Evolutionary conservation across 352 stramenopile genomes (phyloP), one percentile per base, ranked within the genome.

Genomic region (Peronospora farinosa): DNA sequence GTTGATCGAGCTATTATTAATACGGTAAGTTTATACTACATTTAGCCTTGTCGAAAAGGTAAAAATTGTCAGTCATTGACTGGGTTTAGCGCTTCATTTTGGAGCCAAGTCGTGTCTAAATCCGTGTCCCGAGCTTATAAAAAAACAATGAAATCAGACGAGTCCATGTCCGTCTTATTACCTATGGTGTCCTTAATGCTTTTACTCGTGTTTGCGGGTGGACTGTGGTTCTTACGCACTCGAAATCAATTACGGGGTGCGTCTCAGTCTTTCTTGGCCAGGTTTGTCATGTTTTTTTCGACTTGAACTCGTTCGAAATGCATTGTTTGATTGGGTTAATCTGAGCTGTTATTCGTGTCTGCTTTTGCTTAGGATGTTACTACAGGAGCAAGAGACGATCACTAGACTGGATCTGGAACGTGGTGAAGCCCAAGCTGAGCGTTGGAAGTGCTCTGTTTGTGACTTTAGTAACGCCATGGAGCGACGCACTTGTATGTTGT

Each of bases 381-480:
- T 78, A 21, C 60, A 72, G 25, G 70, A 84, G 27, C 67, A 69
- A n/a, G 77, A 85, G 19, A 67, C 67, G 0, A 69, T 85, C 21
- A 91, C 79, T 10, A 65, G 79, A 7, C 67, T 91, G 13, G 79
- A 91, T 57, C 59, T 91, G 4, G 79, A 91, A 49, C 73, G 79
- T 40, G 80, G 60, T 16, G 54, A 67, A 61, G 77, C 62, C 38
- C 65, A 65, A 31, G 72, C 83, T 9, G 76, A 86, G 63, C 77
- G 77, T 13, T 91, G 79, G 79, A 86, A 84, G 27, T 91, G 79
- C 46, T 58, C 63, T 30, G 71, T 91, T 31, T 91, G 79, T 33
- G 79, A 91, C 12, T 91, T 91, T 51, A 84, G 74, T 50, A 91
- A 91, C 60, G 60, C 65, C 2, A 25, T 84, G 40, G 77, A 87